Evolutionary conservation across 768 basidiomycete species (phyloP).

Genomic region (Pleurotus pulmonarius): DNA sequence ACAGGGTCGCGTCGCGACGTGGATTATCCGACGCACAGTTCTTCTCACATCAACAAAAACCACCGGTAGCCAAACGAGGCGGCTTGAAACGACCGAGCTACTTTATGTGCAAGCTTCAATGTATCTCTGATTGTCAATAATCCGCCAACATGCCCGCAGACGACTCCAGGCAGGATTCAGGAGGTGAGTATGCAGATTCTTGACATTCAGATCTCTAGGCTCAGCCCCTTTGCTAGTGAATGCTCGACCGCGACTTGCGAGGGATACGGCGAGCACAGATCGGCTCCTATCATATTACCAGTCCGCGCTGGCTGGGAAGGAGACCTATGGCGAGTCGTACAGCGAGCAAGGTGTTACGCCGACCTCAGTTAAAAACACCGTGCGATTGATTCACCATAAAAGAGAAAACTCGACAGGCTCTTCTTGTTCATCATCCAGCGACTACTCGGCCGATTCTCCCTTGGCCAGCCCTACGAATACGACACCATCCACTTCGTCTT

Average conservation of each 20-base stretch:
- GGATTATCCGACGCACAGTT: no score
- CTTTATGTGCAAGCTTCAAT: no score
- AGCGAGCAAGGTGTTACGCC: constrained; percentile 9
- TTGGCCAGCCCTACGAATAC: constrained; percentile 14
- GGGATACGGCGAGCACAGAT: constrained; percentile 23
- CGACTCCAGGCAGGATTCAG: no score
- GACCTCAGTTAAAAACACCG: constrained; percentile 7
- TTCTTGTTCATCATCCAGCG: constrained; percentile 44
- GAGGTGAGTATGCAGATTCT: no score
- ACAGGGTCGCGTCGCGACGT: no score
- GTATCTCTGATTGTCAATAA: no score
- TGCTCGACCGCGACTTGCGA: constrained; percentile 25
- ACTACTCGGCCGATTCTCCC: constrained; percentile 46
- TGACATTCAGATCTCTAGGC: no score
- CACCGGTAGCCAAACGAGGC: no score
- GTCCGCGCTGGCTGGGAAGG: constrained; percentile 43
- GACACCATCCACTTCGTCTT: constrained; percentile 19
- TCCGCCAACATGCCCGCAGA: no score
- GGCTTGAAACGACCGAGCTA: no score
- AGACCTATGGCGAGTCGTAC: constrained; percentile 9
- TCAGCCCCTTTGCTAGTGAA: constrained; percentile 14
- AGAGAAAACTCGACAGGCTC: constrained; percentile 22
- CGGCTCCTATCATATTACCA: constrained; percentile 52
- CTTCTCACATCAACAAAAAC: no score
- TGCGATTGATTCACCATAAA: constrained; percentile 10